Base-by-base conservation (phyloP, 192 early-diverging fungal species). In the Lobosporangium transversale region DNA sequence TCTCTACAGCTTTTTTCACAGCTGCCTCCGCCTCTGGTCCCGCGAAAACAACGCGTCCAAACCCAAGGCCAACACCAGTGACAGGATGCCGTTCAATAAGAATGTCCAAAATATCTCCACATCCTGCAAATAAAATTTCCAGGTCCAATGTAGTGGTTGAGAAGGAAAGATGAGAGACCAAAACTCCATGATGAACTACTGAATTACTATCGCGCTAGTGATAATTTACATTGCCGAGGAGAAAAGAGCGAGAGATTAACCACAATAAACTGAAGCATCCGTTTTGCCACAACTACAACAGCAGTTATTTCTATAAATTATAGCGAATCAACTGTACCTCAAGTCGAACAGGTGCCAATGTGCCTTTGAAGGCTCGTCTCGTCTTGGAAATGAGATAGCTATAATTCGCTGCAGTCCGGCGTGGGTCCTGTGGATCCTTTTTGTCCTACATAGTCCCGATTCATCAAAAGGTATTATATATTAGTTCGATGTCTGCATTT, bases 61-160 rank as follows among this genome's bases (percentile, higher is more conserved):
- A 64, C 24, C 86, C 86, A 24, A 84, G 68, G 12, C 80, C 82
- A 15, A 67, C 63, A 17, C 83, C 82, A 3, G 84, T 82, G 18
- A 79, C 78, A 47, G 84, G 84, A 32, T 81, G 66, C 53, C 73
- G 75, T 58, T 88, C 83, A 52, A 88, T 79, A 20, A 80, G 53
- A n/a, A 83, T 81, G 48, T 70, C 63, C 30, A 80, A 58, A 26
- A 83, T 81, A 47, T 81, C 68, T 1, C 86, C 86, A 71, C 84
- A 87, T 42, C 80, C 64, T 23, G 83, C 81, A 59, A 87, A 82
- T 30, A 79, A 35, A 20, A 76, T 67, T 45, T 76, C 73, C 44
- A 76, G 53, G 32, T 76, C 73, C 58, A 67, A 40, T 0, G 57
- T 35, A 15, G 64, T 76, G 7, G 65, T 67, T 27, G 56, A 57